Percentiles rank a stretch among this genome's conserved stretches.
Evolutionary conservation across 768 basidiomycete species (phyloP).

Genomic region (Filobasidium floriforme): DNA sequence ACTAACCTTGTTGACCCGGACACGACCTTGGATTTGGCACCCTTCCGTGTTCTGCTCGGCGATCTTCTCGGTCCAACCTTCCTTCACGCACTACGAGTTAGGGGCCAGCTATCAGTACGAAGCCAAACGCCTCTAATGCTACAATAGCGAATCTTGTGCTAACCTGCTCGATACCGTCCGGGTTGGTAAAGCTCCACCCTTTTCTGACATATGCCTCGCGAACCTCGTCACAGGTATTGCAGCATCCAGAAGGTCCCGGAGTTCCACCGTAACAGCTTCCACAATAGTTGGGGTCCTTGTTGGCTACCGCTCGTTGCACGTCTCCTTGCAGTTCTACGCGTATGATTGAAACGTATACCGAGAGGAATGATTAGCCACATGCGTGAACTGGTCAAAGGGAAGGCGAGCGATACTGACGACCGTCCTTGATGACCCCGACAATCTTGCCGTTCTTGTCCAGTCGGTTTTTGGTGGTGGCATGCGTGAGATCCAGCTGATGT

Average conservation of each 20-base stretch:
- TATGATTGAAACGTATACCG: neutral
- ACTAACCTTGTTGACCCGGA: slow-evolving; percentile 87
- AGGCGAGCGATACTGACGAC: slow-evolving; percentile 26
- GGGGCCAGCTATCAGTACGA: neutral
- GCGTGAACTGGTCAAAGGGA: neutral
- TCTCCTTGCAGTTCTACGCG: slow-evolving; percentile 68
- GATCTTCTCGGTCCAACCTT: slow-evolving; percentile 92
- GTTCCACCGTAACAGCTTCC: slow-evolving; percentile 91
- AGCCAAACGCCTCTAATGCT: neutral
- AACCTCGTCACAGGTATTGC: slow-evolving; percentile 93
- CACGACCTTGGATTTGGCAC: slow-evolving; percentile 82
- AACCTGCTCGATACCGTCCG: slow-evolving; percentile 87
- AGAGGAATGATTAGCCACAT: neutral
- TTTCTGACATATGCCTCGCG: slow-evolving; percentile 77
- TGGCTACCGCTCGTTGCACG: slow-evolving; percentile 52
- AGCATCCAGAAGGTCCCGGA: slow-evolving; percentile 54
- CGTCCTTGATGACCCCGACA: slow-evolving; percentile 47
- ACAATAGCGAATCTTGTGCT: neutral
- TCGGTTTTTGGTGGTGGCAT: slow-evolving; percentile 78
- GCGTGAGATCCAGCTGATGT: slow-evolving; percentile 76
- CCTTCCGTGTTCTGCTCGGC: slow-evolving; percentile 88
- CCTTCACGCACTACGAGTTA: slow-evolving; percentile 64
- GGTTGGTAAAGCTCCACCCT: slow-evolving; percentile 91
- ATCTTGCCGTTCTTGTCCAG: slow-evolving; percentile 56
- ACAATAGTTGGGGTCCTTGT: slow-evolving; percentile 57